These are phyloP conservation scores for Astrothelium macrocarpum DNA, from an alignment of 495 filamentous ascomycete genomes.

Conservation along the genomic window DNA sequence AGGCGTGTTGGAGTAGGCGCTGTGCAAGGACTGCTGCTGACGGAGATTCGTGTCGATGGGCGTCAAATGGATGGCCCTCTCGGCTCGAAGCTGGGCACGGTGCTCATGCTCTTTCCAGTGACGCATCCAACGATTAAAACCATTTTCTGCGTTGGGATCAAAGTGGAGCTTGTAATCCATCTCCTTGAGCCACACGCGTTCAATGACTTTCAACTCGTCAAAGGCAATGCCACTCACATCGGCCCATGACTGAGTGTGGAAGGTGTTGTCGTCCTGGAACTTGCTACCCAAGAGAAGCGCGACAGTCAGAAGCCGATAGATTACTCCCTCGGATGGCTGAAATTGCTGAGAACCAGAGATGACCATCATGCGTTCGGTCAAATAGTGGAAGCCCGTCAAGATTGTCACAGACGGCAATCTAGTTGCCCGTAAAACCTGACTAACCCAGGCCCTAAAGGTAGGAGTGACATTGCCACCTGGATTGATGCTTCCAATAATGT, in stretches of 20 bases:
- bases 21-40: conserved; percentile 38
- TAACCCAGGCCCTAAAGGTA: conserved; percentile 89
- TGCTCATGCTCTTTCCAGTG: conserved; percentile 70
- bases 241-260: conserved; percentile 97
- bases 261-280: conserved; percentile 97
- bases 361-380: conserved; percentile 71
- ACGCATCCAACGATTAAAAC: conserved; percentile 70
- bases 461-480: conserved; percentile 57
- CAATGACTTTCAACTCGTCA: conserved; percentile 75
- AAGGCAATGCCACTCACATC: conserved; percentile 93
- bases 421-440: conserved; percentile 87
- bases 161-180: conserved; percentile 85
- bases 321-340: conserved; percentile 55
- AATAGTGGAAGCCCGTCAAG: conserved; percentile 81
- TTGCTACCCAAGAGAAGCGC: conserved; percentile 88
- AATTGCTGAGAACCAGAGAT: conserved; percentile 50
- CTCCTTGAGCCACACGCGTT: conserved; percentile 80
- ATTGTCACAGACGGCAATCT: conserved; percentile 93
- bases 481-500: conserved; percentile 66
- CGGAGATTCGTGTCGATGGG: conserved; percentile 61
- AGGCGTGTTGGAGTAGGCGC: conserved; percentile 20
- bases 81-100: conserved; percentile 28
- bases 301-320: conserved; percentile 87
- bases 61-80: conserved; percentile 43
- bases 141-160: conserved; percentile 69